Percentiles rank a stretch among this genome's conserved stretches.
phyloP scores from a whole-genome alignment of 2,329 filamentous ascomycete genomes.

The Ploettnerulaceae sp. region DNA sequence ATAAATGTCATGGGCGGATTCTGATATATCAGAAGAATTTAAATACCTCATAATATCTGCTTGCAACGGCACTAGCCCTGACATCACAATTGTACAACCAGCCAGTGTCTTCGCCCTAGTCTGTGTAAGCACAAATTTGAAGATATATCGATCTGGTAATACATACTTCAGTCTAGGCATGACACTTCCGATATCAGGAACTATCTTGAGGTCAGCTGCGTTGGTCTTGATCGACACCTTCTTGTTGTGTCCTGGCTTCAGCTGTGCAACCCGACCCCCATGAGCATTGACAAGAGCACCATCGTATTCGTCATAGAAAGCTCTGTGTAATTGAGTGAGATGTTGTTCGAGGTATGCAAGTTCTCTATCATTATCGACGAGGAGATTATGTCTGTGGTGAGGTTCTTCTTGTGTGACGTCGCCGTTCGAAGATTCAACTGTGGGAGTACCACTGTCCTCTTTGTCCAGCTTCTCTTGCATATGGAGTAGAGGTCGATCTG shows the following conservation, averaged over 20 bases:
- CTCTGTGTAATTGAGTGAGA: constrained; percentile 67
- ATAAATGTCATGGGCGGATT: not conserved
- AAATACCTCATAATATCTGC: constrained; percentile 61
- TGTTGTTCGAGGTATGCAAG: constrained; percentile 71
- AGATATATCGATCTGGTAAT: not conserved
- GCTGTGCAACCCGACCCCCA: constrained; percentile 38
- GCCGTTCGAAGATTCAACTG: constrained; percentile 36
- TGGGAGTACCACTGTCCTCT: constrained; percentile 48
- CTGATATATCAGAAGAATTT: constrained; percentile 9
- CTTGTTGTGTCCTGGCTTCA: constrained; percentile 37
- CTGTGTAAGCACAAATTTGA: constrained; percentile 20
- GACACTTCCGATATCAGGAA: constrained; percentile 83
- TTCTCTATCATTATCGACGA: constrained; percentile 85
- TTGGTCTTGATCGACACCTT: constrained; percentile 41
- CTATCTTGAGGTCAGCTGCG: constrained; percentile 47
- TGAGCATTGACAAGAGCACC: constrained; percentile 37
- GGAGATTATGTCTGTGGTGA: constrained; percentile 62
- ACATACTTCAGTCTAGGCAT: constrained; percentile 71
- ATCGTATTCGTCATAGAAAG: constrained; percentile 83
- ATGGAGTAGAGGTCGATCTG: constrained; percentile 81
- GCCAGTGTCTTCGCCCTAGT: constrained; percentile 57
- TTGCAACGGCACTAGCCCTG: constrained; percentile 81
- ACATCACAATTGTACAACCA: constrained; percentile 77
- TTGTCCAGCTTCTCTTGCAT: constrained; percentile 89
- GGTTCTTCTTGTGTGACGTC: constrained; percentile 33